These are phyloP conservation scores for Lentinula lateritia DNA, from an alignment of 768 basidiomycete species.

Conservation along the genomic window DNA sequence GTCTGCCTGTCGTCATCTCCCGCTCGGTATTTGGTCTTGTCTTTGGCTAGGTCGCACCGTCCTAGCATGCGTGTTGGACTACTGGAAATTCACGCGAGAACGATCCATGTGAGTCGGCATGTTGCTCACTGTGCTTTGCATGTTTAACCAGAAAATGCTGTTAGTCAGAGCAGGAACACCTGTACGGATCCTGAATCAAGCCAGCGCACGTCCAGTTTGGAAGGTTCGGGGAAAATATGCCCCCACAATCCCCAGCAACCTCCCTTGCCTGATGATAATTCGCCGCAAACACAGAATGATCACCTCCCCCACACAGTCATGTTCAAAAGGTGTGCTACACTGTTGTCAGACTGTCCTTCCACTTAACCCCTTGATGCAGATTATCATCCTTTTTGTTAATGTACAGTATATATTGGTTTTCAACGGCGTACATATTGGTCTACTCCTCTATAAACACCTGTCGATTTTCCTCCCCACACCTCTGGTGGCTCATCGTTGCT, in stretches of 20 bases:
- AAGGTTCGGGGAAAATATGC: background rate
- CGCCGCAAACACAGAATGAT: background rate
- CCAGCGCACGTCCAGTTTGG: background rate
- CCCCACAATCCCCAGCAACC: background rate
- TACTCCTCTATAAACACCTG: constrained; percentile 76
- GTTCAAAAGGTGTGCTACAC: constrained; percentile 18
- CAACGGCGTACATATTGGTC: constrained; percentile 73
- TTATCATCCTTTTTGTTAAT: constrained; percentile 64
- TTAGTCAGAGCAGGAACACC: background rate
- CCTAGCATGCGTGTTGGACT: constrained; percentile 41
- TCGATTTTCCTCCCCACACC: constrained; percentile 65
- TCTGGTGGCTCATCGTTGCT: constrained; percentile 85
- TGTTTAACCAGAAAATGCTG: background rate
- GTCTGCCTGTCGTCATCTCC: constrained; percentile 55
- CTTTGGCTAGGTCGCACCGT: constrained; percentile 56
- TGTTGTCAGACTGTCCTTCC: background rate
- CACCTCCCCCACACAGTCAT: constrained; percentile 19
- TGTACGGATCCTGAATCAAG: background rate
- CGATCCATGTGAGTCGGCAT: constrained; percentile 19
- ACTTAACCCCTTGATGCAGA: constrained; percentile 23
- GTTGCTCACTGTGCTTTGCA: background rate
- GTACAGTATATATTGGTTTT: constrained; percentile 75
- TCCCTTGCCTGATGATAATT: background rate
- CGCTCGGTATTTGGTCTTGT: constrained; percentile 62
- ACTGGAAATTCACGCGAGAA: constrained; percentile 51